Percentiles rank a stretch among this genome's conserved stretches.
phyloP scores from a whole-genome alignment of 306 rosid genomes.

The Sophora flavescens region DNA sequence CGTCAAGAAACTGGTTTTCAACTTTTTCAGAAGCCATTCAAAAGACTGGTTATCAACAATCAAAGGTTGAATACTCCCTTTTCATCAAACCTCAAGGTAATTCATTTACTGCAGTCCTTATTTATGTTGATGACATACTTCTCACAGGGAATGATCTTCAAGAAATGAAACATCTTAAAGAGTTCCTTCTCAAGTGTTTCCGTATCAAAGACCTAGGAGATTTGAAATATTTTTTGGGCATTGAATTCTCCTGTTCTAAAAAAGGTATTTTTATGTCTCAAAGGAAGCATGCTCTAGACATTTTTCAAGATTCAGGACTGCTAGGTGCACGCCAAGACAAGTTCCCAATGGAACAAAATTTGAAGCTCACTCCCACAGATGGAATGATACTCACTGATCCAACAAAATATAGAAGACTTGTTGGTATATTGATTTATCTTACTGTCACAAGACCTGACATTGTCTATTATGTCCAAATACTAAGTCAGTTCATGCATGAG shows the following conservation, averaged over 20 bases:
- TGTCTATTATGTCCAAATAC: too few relatives aligned
- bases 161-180: too few relatives aligned
- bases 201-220: background rate
- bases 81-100: background rate
- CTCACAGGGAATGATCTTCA: background rate
- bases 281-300: background rate
- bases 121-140: background rate
- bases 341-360: too few relatives aligned
- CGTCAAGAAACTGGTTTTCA: background rate
- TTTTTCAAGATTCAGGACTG: background rate
- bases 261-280: conserved; percentile 9
- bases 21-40: background rate
- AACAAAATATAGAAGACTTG: too few relatives aligned
- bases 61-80: background rate
- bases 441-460: too few relatives aligned
- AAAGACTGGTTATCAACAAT: background rate
- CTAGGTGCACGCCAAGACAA: background rate
- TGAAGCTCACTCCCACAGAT: too few relatives aligned
- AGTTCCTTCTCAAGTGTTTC: too few relatives aligned
- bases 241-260: background rate
- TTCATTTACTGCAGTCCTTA: too few relatives aligned
- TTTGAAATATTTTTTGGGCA: conserved; percentile 13
- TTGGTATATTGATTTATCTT: too few relatives aligned
- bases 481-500: too few relatives aligned
- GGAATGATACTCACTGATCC: too few relatives aligned